Percentiles rank a stretch among this genome's conserved stretches.
Conservation (phyloP, 768 basidiomycete species). For the Phlebiopsis gigantea region DNA sequence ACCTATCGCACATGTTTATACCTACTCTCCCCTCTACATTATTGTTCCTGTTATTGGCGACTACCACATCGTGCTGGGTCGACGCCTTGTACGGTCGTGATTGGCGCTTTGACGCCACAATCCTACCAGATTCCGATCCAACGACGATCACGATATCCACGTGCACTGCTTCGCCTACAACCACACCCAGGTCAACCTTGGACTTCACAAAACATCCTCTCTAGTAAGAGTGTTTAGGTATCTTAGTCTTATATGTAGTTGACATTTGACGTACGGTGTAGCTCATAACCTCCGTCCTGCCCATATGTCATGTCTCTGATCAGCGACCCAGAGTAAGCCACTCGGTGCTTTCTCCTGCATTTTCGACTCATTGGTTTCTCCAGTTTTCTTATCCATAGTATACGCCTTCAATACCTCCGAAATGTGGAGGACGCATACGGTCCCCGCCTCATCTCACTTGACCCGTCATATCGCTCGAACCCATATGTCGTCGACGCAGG, state of each 20-base stretch:
- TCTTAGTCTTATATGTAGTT: neutral
- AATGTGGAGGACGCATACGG: slow-evolving; percentile 86
- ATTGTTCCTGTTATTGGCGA: no score
- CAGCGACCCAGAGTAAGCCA: slow-evolving; percentile 54
- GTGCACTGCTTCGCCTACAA: slow-evolving; percentile 1
- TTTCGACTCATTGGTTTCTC: neutral
- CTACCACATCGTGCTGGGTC: no score
- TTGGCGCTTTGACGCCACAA: slow-evolving; percentile 6
- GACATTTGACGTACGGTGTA: neutral
- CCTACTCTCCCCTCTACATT: neutral
- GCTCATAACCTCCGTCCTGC: neutral
- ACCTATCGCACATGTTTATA: neutral
- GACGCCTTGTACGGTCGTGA: no score
- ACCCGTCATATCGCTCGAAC: slow-evolving; percentile 72
- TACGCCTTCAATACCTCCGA: slow-evolving; percentile 85
- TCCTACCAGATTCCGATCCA: neutral
- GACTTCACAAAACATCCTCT: no score
- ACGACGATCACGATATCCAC: neutral
- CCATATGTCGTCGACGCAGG: slow-evolving; percentile 78
- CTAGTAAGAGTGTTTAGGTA: no score
- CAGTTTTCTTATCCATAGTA: slow-evolving; percentile 75
- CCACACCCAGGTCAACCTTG: neutral
- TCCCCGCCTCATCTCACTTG: slow-evolving; percentile 72
- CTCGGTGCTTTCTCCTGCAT: neutral
- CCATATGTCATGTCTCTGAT: slow-evolving; percentile 47